Percentiles rank a stretch among this genome's conserved stretches.
These are phyloP conservation scores for Lobulomyces angularis DNA, from an alignment of 192 early-diverging fungal species.

Conservation along the genomic window DNA sequence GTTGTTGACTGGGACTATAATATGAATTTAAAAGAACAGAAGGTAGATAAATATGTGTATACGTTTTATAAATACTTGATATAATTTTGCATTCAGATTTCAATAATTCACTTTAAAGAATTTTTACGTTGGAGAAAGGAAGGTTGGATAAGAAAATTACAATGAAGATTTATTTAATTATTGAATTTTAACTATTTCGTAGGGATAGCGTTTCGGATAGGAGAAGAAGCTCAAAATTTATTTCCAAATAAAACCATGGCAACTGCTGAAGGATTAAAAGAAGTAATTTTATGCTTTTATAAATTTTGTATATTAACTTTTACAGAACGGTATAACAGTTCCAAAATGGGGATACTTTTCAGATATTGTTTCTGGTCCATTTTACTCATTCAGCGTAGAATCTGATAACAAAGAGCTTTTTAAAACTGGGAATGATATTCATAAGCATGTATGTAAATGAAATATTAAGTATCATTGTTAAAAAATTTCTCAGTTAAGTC, in stretches of 20 bases:
- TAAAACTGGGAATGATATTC: conserved; percentile 26
- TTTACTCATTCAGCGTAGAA: conserved; percentile 33
- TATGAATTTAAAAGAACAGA: conserved; percentile 37
- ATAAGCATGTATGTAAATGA: conserved; percentile 19
- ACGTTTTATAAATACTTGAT: conserved; percentile 1
- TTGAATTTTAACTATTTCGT: too few species aligned
- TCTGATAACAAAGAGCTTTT: conserved; percentile 30
- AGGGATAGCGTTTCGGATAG: conserved; percentile 29
- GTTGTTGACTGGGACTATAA: conserved; percentile 49
- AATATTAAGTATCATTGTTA: too few species aligned
- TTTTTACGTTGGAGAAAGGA: conserved; percentile 23
- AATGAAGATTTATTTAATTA: too few species aligned
- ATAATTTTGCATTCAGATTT: conserved; percentile 4
- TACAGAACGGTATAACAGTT: conserved; percentile 12
- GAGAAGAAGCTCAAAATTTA: conserved; percentile 13
- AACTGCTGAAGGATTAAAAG: conserved; percentile 26
- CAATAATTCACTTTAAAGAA: conserved; percentile 26
- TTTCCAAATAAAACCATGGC: conserved; percentile 33
- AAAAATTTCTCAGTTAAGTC: too few species aligned
- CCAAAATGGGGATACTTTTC: conserved; percentile 44
- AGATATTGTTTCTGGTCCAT: conserved; percentile 41
- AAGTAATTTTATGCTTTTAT: conserved; percentile 6
- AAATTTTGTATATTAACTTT: not conserved
- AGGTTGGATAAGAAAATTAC: too few species aligned
- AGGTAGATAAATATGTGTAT: not conserved